Percentiles rank a stretch among this genome's conserved stretches.
Evolutionary conservation across 495 filamentous ascomycete species (phyloP).

Genomic region (Margaritispora aquatica): DNA sequence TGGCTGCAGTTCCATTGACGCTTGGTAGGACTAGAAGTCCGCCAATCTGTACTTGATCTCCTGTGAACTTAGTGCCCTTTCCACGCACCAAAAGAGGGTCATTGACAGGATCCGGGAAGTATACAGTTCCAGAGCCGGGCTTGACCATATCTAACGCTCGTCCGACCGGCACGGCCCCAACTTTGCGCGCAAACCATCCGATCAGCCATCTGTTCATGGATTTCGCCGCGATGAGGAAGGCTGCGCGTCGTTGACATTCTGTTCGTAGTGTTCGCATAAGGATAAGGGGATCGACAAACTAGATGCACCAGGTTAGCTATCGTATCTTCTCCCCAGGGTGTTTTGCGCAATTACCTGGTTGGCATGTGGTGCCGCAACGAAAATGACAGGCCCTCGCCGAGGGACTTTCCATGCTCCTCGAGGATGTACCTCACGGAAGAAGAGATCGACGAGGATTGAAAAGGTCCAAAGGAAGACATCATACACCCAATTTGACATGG

Average conservation of each 20-base stretch:
- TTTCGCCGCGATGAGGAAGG: conserved; percentile 90
- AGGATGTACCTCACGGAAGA: conserved; percentile 96
- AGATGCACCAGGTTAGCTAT: background rate
- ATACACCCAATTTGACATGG: conserved; percentile 70
- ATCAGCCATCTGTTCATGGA: conserved; percentile 86
- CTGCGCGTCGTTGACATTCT: conserved; percentile 81
- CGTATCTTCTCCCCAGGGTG: background rate
- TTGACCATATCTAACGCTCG: conserved; percentile 85
- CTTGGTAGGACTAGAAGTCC: conserved; percentile 83
- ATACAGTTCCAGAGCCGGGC: conserved; percentile 71
- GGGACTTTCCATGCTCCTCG: conserved; percentile 92
- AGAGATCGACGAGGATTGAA: conserved; percentile 83
- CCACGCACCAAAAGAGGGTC: conserved; percentile 82
- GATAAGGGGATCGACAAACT: conserved; percentile 90
- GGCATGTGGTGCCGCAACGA: conserved; percentile 97
- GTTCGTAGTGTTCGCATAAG: conserved; percentile 82
- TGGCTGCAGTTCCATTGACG: conserved; percentile 71
- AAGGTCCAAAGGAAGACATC: conserved; percentile 77
- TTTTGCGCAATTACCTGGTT: conserved; percentile 63
- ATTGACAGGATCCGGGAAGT: conserved; percentile 81
- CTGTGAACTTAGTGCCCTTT: conserved; percentile 78
- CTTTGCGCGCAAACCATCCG: conserved; percentile 68
- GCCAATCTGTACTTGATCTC: conserved; percentile 62
- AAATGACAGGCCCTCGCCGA: conserved; percentile 78
- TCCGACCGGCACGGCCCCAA: conserved; percentile 83